Base-by-base conservation (phyloP, 352 stramenopile genomes). In the Phytophthora brassicae region DNA sequence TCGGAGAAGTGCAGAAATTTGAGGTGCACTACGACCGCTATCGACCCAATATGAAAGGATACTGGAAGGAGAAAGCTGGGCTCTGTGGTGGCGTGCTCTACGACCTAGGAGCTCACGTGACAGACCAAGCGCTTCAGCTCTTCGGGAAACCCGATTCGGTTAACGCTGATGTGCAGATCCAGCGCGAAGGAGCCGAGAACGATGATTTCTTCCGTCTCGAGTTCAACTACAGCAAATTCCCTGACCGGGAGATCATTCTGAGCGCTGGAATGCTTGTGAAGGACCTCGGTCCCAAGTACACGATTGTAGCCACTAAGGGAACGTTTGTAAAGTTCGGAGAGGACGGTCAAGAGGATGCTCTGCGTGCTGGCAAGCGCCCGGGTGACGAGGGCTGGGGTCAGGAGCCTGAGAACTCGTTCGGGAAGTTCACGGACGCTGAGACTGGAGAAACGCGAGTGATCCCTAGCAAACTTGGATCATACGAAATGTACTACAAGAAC, bases 151-250 rank as follows among this genome's bases (percentile, higher is more conserved):
- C 83, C 0, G 70, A 84, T 20, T 51, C 43, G 4, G 74, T 91
- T 19, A 43, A 69, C 20, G 70, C 80, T 0, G 80, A 89, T 42
- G 83, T 92, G 28, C 78, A 92, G 67, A 88, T 88, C 57, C 83
- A 92, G 58, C 80, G 83, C 7, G 76, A 86, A 64, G 80, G 78
- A 20, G 64, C 66, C 2, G 66, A 77, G 63, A 90, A 83, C 49
- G 83, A 92, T 36, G 83, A 92, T 53, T 92, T 76, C 75, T 92
- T 92, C 65, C 71, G 68, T 41, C 67, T 92, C 24, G 67, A 89
- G 67, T 79, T 88, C 67, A 79, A 81, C 53, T 90, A 89, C 64
- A 47, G 50, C 13, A 45, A 60, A 19, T 75, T 68, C 16, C 77
- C 81, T 3, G 35, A 75, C 44, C 56, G 84, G 0, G 56, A 86